A percentile compares a stretch with the other conserved stretches of the same genome.
Conservation (phyloP, 192 early-diverging fungal species). For the Physocladia obscura region DNA sequence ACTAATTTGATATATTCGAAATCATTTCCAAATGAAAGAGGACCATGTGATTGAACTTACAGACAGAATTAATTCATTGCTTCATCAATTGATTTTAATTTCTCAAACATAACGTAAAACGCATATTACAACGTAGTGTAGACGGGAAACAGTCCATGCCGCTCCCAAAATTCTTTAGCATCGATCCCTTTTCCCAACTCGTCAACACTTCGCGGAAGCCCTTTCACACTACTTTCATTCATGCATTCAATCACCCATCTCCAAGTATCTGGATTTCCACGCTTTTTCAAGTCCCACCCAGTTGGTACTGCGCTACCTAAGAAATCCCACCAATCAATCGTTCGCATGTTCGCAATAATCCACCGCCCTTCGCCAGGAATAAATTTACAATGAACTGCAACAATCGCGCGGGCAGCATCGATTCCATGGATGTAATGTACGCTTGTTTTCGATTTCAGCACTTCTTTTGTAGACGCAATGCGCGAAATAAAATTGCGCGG, state of each 20-base stretch:
- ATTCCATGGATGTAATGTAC: conserved; percentile 51
- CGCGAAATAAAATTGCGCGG: conserved; percentile 59
- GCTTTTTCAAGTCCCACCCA: conserved; percentile 10
- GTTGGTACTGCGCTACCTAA: conserved; percentile 10
- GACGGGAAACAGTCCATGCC: conserved; percentile 32
- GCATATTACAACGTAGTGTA: background rate
- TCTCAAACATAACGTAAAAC: too few relatives aligned
- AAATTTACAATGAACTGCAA: conserved; percentile 42
- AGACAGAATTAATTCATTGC: too few relatives aligned
- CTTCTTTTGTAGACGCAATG: conserved; percentile 39
- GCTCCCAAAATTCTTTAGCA: conserved; percentile 45
- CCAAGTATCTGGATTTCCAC: background rate
- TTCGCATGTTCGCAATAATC: conserved; percentile 54
- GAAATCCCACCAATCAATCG: conserved; percentile 65
- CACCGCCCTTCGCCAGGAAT: conserved; percentile 39
- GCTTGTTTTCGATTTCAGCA: conserved; percentile 19
- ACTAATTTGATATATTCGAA: too few relatives aligned
- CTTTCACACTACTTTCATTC: conserved; percentile 28
- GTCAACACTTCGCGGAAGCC: conserved; percentile 33
- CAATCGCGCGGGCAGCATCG: conserved; percentile 58
- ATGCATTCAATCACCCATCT: conserved; percentile 45
- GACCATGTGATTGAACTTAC: too few relatives aligned
- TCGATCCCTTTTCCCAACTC: conserved; percentile 36
- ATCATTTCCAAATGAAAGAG: too few relatives aligned
- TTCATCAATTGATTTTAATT: too few relatives aligned